Percentiles rank a stretch among this genome's conserved stretches.
Conservation (phyloP, 2,329 filamentous ascomycete genomes). For the Harringtonia lauricola region DNA sequence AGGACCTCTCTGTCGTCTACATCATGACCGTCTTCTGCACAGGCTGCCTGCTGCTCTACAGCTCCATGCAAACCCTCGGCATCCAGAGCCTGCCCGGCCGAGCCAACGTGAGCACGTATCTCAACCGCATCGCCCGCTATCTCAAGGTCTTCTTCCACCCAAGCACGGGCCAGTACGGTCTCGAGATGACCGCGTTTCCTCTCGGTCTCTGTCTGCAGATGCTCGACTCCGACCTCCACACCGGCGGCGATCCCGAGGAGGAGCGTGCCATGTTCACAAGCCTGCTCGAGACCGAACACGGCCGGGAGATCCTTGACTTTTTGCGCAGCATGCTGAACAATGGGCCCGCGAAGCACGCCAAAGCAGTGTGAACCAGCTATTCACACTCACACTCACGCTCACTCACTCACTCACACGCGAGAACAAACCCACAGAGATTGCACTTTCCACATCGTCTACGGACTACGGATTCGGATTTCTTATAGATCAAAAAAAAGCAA, state of each 20-base stretch:
- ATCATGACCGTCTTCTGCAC: constrained; percentile 11
- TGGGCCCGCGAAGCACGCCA: not conserved
- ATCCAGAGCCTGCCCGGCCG: constrained; percentile 6
- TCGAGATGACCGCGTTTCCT: constrained; percentile 12
- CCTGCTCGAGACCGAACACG: constrained; percentile 9
- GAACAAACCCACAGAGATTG: no score
- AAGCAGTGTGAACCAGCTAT: no score
- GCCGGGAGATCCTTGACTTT: constrained; percentile 10
- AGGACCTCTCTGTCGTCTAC: constrained; percentile 12
- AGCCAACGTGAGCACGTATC: constrained; percentile 4
- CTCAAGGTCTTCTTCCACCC: constrained; percentile 12
- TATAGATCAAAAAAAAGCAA: no score
- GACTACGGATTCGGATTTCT: no score
- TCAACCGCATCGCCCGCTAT: constrained; percentile 8
- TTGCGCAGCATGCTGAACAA: constrained; percentile 10
- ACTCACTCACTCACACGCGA: no score
- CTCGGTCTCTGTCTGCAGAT: constrained; percentile 10
- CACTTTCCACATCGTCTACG: no score
- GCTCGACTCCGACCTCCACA: constrained; percentile 1
- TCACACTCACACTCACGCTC: no score
- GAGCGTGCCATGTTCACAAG: constrained; percentile 7
- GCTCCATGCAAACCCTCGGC: constrained; percentile 6
- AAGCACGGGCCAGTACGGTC: constrained; percentile 10
- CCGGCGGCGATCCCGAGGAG: not conserved
- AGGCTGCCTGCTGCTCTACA: constrained; percentile 12